phyloP scores from a whole-genome alignment of 1,284 basidiomycete genomes.

The Fomitopsis schrenkii region DNA sequence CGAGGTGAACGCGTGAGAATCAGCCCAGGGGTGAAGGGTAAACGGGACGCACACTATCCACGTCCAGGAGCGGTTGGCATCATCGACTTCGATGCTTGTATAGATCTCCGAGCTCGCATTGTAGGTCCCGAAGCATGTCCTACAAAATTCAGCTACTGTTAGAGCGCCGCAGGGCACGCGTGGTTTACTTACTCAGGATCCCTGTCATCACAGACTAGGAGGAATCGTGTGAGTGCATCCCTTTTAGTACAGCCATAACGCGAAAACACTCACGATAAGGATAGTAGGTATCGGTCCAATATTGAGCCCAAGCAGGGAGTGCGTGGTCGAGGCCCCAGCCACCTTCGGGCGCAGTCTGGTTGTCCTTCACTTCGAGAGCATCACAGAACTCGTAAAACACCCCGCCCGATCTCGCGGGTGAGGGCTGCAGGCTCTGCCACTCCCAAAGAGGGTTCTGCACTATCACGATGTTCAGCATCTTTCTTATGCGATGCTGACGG shows the following conservation, averaged over 20 bases:
- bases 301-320: conserved; percentile 51
- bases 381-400: conserved; percentile 66
- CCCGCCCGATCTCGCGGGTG: conserved; percentile 26
- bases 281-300: conserved; percentile 44
- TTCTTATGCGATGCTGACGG: neutral
- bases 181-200: conserved; percentile 36
- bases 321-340: conserved; percentile 64
- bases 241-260: neutral
- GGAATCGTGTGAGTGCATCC: neutral
- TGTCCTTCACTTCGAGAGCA: conserved; percentile 65
- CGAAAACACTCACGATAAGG: conserved; percentile 28
- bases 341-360: conserved; percentile 46
- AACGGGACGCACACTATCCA: conserved; percentile 48
- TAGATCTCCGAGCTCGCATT: conserved; percentile 41
- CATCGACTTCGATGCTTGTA: conserved; percentile 50
- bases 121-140: conserved; percentile 57
- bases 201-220: conserved; percentile 38
- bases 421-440: conserved; percentile 56
- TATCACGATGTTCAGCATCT: neutral
- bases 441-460: conserved; percentile 25
- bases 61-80: conserved; percentile 50
- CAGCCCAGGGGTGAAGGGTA: neutral
- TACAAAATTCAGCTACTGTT: conserved; percentile 26
- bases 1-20: neutral
- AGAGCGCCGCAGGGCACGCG: neutral